phyloP scores from a whole-genome alignment of 2,329 filamentous ascomycete species.

The Coniochaeta sp. region DNA sequence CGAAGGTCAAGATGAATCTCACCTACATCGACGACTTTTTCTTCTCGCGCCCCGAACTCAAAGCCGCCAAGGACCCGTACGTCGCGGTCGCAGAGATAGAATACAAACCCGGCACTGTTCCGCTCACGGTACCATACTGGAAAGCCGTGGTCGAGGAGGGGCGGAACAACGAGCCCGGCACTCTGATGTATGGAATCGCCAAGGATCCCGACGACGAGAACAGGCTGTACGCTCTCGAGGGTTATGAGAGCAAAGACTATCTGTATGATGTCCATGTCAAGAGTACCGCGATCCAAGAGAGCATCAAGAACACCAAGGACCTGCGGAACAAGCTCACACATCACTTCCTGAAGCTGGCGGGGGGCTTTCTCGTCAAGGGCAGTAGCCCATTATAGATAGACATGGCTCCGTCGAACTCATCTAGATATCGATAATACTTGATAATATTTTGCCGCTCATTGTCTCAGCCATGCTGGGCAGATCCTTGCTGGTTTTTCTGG shows the following conservation, averaged over 20 bases:
- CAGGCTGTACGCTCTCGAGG: slow-evolving; percentile 17
- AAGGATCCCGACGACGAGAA: slow-evolving; percentile 12
- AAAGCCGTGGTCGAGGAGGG: slow-evolving; percentile 16
- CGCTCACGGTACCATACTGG: slow-evolving; percentile 18
- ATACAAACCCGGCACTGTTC: slow-evolving; percentile 16
- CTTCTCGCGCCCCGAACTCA: slow-evolving; percentile 10
- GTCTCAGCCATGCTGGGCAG: background rate
- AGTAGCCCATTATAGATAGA: background rate
- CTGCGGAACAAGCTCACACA: slow-evolving; percentile 16
- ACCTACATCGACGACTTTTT: slow-evolving; percentile 14
- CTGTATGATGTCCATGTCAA: slow-evolving; percentile 19
- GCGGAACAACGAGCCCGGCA: slow-evolving; percentile 13
- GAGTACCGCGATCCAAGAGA: slow-evolving; percentile 18
- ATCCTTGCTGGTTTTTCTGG: background rate
- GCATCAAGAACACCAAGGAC: slow-evolving; percentile 14
- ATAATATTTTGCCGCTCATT: background rate
- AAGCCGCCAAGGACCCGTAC: slow-evolving; percentile 13
- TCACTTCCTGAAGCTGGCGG: slow-evolving; percentile 14
- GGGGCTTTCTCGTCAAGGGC: slow-evolving; percentile 14
- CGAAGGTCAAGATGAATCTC: slow-evolving; percentile 10
- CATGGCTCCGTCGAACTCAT: background rate
- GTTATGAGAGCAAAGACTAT: slow-evolving; percentile 18
- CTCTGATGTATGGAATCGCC: slow-evolving; percentile 16
- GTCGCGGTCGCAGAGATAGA: slow-evolving; percentile 18
- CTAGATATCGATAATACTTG: background rate